Conservation (phyloP, 1,139 yeast species). For the Tardiomyces blankii region DNA sequence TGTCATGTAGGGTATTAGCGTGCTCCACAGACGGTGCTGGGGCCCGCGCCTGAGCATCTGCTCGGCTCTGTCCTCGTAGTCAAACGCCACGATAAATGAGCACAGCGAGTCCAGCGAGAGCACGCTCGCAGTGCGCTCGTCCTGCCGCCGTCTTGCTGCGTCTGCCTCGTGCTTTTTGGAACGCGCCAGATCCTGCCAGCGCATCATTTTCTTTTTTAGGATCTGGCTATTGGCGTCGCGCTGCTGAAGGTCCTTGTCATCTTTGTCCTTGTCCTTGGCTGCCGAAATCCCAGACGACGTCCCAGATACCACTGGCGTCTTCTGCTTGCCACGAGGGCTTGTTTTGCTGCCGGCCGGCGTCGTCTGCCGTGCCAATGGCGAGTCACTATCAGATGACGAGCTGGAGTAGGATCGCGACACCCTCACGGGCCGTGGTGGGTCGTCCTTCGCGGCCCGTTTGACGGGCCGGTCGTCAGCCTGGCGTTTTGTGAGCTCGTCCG, state of each 20-base stretch:
- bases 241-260: background rate
- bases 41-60: conserved; percentile 14
- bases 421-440: background rate
- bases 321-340: too few species aligned
- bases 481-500: too few species aligned
- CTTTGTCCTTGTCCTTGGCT: too few species aligned
- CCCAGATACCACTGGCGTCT: too few species aligned
- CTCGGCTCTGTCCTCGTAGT: conserved; percentile 29
- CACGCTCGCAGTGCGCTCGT: conserved; percentile 20
- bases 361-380: background rate
- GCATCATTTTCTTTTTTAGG: conserved; percentile 17
- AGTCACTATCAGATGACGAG: background rate
- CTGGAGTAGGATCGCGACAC: background rate
- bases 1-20: conserved; percentile 25
- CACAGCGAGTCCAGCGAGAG: conserved; percentile 26
- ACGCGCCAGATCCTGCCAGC: conserved; percentile 25
- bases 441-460: background rate
- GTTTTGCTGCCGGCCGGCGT: background rate
- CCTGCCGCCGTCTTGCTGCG: conserved; percentile 14
- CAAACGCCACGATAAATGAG: conserved; percentile 30
- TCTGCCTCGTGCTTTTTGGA: conserved; percentile 27
- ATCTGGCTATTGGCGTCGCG: conserved; percentile 9
- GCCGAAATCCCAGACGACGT: too few species aligned
- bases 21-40: conserved; percentile 26
- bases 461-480: too few species aligned